phyloP scores from a whole-genome alignment of 441 rosid genomes.

The Mallotus japonicus region DNA sequence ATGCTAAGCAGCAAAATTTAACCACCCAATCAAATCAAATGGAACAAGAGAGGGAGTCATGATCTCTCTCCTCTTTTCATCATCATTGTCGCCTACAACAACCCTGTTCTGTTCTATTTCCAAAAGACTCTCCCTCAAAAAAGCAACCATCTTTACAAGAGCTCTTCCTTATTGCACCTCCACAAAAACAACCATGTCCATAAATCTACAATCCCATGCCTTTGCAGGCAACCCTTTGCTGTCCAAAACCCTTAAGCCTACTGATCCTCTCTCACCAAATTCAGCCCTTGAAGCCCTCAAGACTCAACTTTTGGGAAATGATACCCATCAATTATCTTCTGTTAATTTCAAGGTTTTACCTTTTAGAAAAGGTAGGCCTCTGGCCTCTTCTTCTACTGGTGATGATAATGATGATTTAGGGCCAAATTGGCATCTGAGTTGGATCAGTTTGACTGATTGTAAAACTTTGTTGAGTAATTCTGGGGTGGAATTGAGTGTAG shows the following conservation, averaged over 20 bases:
- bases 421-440: constrained; percentile 71
- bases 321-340: constrained; percentile 37
- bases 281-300: constrained; percentile 71
- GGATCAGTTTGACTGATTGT: constrained; percentile 70
- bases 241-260: constrained; percentile 56
- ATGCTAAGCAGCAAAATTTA: background rate
- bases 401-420: constrained; percentile 34
- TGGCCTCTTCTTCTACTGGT: constrained; percentile 52
- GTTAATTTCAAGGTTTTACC: constrained; percentile 73
- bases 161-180: constrained; percentile 23
- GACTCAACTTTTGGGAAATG: constrained; percentile 43
- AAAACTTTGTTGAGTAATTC: constrained; percentile 35
- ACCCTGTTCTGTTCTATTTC: constrained; percentile 33
- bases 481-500: constrained; percentile 51
- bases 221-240: constrained; percentile 76
- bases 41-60: constrained; percentile 28
- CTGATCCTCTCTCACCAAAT: constrained; percentile 56
- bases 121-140: constrained; percentile 28
- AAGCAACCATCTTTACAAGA: constrained; percentile 14
- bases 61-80: constrained; percentile 41
- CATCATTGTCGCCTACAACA: constrained; percentile 33
- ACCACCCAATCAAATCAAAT: constrained; percentile 15
- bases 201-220: constrained; percentile 58
- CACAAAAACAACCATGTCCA: constrained; percentile 53
- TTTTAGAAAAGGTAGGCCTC: constrained; percentile 74